Evolutionary conservation across 176 grass and related monocot species (phyloP).

Genomic region (Lolium rigidum): DNA sequence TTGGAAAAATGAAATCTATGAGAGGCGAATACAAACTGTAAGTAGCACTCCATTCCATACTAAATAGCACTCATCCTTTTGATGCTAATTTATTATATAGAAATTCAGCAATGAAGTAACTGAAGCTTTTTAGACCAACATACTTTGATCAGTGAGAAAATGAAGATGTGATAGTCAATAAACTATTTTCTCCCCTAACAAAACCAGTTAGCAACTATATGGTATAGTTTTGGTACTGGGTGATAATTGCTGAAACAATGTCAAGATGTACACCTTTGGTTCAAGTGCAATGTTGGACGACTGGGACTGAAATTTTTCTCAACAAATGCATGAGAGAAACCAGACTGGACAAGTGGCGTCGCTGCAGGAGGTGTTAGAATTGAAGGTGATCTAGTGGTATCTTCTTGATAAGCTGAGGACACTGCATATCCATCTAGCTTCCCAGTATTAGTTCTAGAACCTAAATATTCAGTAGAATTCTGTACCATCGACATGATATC

Average conservation of each 20-base stretch:
- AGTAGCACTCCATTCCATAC: background rate
- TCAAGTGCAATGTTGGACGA: constrained; percentile 44
- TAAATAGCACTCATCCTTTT: background rate
- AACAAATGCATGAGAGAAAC: constrained; percentile 61
- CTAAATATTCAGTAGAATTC: constrained; percentile 50
- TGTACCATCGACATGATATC: constrained; percentile 71
- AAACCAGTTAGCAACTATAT: background rate
- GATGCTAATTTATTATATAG: background rate
- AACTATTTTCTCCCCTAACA: background rate
- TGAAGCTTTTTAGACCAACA: background rate
- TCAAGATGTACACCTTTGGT: constrained; percentile 42
- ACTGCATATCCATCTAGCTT: constrained; percentile 52
- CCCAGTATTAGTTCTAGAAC: constrained; percentile 49
- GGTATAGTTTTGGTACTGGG: background rate
- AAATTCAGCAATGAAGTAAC: background rate
- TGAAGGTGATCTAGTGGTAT: constrained; percentile 47
- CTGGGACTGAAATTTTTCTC: constrained; percentile 50
- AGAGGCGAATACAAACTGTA: background rate
- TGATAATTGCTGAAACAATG: background rate
- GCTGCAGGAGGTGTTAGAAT: constrained; percentile 37
- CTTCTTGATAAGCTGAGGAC: constrained; percentile 53
- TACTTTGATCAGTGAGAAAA: background rate
- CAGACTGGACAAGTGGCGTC: constrained; percentile 54
- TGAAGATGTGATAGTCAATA: background rate
- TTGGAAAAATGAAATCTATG: background rate